phyloP scores from a whole-genome alignment of 768 basidiomycete genomes.

The Trichaptum fuscoviolaceum region DNA sequence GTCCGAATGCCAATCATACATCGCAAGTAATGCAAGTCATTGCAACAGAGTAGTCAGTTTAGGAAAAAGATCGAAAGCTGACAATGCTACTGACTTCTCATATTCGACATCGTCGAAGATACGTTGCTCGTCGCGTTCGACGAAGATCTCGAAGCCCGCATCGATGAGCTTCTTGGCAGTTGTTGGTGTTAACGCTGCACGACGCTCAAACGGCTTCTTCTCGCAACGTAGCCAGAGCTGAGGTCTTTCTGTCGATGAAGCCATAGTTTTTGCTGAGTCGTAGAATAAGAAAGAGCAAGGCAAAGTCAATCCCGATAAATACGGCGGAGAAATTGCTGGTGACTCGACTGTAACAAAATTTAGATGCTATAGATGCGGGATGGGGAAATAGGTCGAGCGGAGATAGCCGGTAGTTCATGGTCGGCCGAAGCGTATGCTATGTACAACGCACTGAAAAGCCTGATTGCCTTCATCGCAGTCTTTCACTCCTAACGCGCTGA shows the following conservation, averaged over 20 bases:
- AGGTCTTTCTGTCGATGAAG: constrained; percentile 13
- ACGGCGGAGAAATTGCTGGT: neutral
- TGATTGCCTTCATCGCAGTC: neutral
- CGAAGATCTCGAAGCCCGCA: constrained; percentile 83
- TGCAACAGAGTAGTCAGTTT: neutral
- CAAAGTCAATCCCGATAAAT: neutral
- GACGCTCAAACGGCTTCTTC: constrained; percentile 90
- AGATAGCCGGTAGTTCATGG: neutral
- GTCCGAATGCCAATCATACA: neutral
- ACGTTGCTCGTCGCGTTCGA: constrained; percentile 90
- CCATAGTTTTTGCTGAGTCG: neutral
- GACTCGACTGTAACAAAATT: neutral
- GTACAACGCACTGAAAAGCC: neutral
- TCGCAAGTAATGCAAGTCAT: neutral
- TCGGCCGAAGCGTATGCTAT: neutral
- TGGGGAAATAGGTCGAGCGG: neutral
- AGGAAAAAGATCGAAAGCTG: constrained; percentile 3
- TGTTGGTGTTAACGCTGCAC: constrained; percentile 88
- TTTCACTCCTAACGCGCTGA: too few relatives aligned
- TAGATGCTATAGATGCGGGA: neutral
- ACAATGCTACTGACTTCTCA: constrained; percentile 64
- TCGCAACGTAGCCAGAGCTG: constrained; percentile 94
- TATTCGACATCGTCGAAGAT: constrained; percentile 94
- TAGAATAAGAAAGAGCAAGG: neutral
- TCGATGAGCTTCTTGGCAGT: constrained; percentile 85